Evolutionary conservation across 2,329 filamentous ascomycete species (phyloP), one percentile per base, ranked within the genome.

Genomic region (Reticulascus tulasneorum): DNA sequence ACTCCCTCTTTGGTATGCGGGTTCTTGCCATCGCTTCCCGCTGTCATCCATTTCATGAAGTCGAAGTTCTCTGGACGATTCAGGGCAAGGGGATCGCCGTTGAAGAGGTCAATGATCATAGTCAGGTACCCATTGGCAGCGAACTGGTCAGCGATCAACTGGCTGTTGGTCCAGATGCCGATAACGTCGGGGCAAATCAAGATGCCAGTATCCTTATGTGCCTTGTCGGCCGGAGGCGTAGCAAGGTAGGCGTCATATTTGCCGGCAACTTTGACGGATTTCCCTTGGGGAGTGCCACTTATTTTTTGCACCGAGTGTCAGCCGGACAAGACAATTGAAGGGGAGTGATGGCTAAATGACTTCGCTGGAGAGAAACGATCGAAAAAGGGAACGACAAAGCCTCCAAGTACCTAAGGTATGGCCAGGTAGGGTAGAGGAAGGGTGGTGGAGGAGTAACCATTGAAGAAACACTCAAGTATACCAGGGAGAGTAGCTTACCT

Each of bases 231-330:
- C 4, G 63, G 47, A 2, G 73, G 67, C 7, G 60, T 64, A 9
- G 73, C 69, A 9, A 78, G 51, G 56, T 79, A 79, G 29, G 62
- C 71, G 5, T 69, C 64, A 39, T 68, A 58, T 37, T 62, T 58
- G 53, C 59, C 62, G 38, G 40, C 59, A 40, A 77, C 59, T 42
- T 66, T 71, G 60, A 70, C 57, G 23, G 48, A 42, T 45, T 64
- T 58, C 45, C 75, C 75, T 5, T 58, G 60, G 19, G 74, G 60
- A 20, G 60, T 54, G 44, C 75, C 74, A 9, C 73, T 77, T 36
- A n/a, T n/a, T n/a, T n/a, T n/a, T n/a, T n/a, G n/a, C 10, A 28
- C 12, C 16, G 13, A 16, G 6, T 12, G 11, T 18, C 5, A 13
- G 4, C 2, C 23, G n/a, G n/a, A n/a, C n/a, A n/a, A n/a, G n/a